Conservation (phyloP, 352 stramenopile genomes). For the Globisporangium radiosum region DNA sequence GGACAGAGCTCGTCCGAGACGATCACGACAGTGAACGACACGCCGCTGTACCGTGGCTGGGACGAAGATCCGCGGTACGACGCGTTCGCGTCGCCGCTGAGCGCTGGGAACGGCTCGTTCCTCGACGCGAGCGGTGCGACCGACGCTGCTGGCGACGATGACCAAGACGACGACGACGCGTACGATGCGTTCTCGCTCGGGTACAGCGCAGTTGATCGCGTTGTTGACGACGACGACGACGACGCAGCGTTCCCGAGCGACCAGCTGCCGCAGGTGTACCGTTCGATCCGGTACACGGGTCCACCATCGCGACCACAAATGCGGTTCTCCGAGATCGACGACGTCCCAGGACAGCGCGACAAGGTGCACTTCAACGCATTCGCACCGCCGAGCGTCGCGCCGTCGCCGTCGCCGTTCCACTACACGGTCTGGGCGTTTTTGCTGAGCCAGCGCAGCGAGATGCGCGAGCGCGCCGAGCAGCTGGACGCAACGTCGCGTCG, state of each 20-base stretch:
- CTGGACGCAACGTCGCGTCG: constrained; percentile 27
- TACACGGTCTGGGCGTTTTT: constrained; percentile 77
- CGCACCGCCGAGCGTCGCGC: constrained; percentile 47
- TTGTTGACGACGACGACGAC: constrained; percentile 16
- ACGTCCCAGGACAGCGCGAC: constrained; percentile 41
- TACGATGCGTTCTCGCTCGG: constrained; percentile 56
- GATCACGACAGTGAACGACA: constrained; percentile 7
- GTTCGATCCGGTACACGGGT: constrained; percentile 50
- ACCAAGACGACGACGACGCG: not conserved
- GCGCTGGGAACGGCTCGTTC: constrained; percentile 21
- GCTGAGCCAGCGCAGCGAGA: constrained; percentile 56
- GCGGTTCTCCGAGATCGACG: constrained; percentile 29
- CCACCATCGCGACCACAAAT: constrained; percentile 13
- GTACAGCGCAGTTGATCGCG: constrained; percentile 25
- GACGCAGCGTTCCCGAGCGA: constrained; percentile 52
- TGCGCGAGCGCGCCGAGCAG: constrained; percentile 45
- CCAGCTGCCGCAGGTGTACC: constrained; percentile 67
- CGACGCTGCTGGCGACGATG: not conserved
- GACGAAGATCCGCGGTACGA: constrained; percentile 25
- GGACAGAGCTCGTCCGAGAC: constrained; percentile 14
- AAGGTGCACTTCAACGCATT: constrained; percentile 78
- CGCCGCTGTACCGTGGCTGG: constrained; percentile 3
- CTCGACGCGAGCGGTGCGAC: constrained; percentile 1
- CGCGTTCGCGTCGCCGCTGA: constrained; percentile 32
- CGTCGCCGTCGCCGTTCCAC: constrained; percentile 54